Percentiles rank a stretch among this genome's conserved stretches.
Conservation (phyloP, 179 eudicot species). For the Heliamphora ciliata region DNA sequence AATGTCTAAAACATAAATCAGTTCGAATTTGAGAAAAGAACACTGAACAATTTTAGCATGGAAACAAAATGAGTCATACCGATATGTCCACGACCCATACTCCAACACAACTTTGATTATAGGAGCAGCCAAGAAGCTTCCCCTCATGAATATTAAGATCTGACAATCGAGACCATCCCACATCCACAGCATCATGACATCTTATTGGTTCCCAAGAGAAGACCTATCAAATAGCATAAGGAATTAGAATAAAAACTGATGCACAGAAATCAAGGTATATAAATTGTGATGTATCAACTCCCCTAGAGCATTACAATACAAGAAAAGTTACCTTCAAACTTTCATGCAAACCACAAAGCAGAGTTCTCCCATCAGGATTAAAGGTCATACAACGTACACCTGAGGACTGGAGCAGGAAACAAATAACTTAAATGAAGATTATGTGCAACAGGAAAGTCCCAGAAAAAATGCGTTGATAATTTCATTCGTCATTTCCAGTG, state of each 20-base stretch:
- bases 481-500: background rate
- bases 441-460: background rate
- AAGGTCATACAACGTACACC: constrained; percentile 92
- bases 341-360: constrained; percentile 91
- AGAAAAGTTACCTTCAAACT: constrained; percentile 62
- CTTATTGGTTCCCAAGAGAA: constrained; percentile 92
- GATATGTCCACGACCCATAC: constrained; percentile 98
- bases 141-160: constrained; percentile 98
- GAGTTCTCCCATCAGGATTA: constrained; percentile 94
- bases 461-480: background rate
- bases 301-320: background rate
- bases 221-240: constrained; percentile 40
- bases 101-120: constrained; percentile 97
- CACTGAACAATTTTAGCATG: background rate
- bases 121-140: constrained; percentile 96
- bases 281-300: background rate
- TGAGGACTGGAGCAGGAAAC: constrained; percentile 49
- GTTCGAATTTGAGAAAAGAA: constrained; percentile 11
- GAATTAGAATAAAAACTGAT: constrained; percentile 14
- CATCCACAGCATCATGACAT: constrained; percentile 87
- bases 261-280: background rate
- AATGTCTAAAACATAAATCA: constrained; percentile 20
- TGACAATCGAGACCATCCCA: constrained; percentile 92
- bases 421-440: background rate
- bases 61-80: constrained; percentile 34